Evolutionary conservation across 176 grass and related monocot species (phyloP).

Genomic region (Paspalum vaginatum): DNA sequence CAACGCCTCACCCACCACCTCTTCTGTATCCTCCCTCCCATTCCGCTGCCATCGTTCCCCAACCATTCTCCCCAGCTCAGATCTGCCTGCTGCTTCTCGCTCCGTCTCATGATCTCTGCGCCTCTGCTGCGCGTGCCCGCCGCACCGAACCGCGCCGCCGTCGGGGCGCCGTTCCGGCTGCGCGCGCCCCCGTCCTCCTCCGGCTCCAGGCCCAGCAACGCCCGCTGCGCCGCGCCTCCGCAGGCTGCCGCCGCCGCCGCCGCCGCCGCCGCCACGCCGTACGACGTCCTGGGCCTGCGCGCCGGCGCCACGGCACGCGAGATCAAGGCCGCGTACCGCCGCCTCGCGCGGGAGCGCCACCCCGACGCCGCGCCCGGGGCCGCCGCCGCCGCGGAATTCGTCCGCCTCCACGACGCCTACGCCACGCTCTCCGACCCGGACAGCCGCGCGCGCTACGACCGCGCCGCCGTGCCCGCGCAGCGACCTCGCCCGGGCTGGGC

Average conservation of each 20-base stretch:
- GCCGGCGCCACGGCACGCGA: constrained; percentile 58
- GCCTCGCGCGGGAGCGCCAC: constrained; percentile 58
- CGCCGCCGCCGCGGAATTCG: constrained; percentile 41
- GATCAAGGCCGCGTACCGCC: constrained; percentile 83
- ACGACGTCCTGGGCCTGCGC: constrained; percentile 53
- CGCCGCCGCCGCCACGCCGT: constrained; percentile 2
- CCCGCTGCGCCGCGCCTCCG: constrained; percentile 33
- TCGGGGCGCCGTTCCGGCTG: too few relatives aligned
- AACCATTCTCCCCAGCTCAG: not conserved
- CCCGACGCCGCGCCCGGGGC: constrained; percentile 50
- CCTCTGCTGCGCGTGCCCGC: constrained; percentile 9
- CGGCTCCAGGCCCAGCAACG: not conserved
- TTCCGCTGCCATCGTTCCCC: not conserved
- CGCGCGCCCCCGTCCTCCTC: not conserved
- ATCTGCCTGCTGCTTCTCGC: not conserved
- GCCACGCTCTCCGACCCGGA: constrained; percentile 67
- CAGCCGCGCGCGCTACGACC: constrained; percentile 62
- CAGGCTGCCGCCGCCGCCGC: not conserved
- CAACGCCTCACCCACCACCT: constrained; percentile 22
- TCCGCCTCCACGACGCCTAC: constrained; percentile 56
- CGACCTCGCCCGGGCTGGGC: not conserved
- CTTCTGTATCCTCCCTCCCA: too few relatives aligned
- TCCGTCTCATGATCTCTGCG: constrained; percentile 5
- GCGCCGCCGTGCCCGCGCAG: not conserved
- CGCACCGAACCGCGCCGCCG: not conserved